Evolutionary conservation across 176 grass and related monocot genomes (phyloP).

Genomic region (Oryza glumipatula): DNA sequence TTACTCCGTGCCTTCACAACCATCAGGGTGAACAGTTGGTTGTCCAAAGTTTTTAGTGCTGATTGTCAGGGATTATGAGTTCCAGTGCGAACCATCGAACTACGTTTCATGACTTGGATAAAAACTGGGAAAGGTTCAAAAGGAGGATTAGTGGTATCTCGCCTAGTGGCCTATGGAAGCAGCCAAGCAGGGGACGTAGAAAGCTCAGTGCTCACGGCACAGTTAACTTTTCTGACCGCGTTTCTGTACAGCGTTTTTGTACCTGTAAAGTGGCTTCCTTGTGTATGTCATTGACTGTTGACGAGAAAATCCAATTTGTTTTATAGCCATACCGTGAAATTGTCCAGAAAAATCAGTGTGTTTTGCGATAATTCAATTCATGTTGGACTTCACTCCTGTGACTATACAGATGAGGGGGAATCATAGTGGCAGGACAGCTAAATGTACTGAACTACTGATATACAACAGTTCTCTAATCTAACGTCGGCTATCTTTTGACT

Average conservation of each 20-base stretch:
- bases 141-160: background rate
- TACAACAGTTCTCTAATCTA: background rate
- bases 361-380: background rate
- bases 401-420: background rate
- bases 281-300: background rate
- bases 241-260: background rate
- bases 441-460: background rate
- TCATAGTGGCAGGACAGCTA: background rate
- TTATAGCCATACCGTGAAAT: background rate
- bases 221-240: background rate
- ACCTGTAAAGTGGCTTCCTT: background rate
- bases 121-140: conserved; percentile 9
- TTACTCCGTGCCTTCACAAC: background rate
- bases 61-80: background rate
- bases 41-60: background rate
- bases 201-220: background rate
- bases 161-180: no score
- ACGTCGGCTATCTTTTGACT: background rate
- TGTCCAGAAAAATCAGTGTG: background rate
- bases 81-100: background rate
- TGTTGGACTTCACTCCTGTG: background rate
- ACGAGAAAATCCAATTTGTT: background rate
- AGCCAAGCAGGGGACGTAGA: no score
- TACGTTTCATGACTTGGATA: background rate
- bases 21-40: background rate